Base-by-base conservation (phyloP, 2,329 filamentous ascomycete species). In the Colletotrichum australisinense region DNA sequence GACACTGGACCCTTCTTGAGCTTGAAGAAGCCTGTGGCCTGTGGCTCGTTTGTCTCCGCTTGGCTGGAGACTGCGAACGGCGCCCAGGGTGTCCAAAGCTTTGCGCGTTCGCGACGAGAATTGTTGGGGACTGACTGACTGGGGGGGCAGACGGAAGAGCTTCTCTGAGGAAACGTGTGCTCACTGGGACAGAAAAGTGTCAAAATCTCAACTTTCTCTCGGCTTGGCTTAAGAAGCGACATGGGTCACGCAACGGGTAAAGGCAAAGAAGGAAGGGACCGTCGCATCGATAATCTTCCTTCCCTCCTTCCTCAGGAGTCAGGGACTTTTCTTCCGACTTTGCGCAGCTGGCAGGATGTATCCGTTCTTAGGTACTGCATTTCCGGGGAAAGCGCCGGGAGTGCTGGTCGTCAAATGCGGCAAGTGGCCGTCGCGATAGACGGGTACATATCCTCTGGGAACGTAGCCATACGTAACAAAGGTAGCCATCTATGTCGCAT, bases 61-160 rank as follows among this genome's bases (percentile, higher is more conserved):
- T 22, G 32, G 16, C 35, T 28, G 22, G 35, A 42, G 58, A 30
- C 38, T 52, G 65, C 53, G 69, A 46, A 72, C 69, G 58, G 69
- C 42, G 56, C 58, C 52, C 35, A 22, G 32, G 53, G 58, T 69
- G 69, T 59, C 64, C 69, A 53, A 59, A 72, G 69, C 69, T 72
- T 56, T 69, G 42, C 69, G 59, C 59, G 69, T 72, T 63, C 65
- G 69, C 65, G 67, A 73, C 70, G 28, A 70, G 64, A 73, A 73
- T 28, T 69, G 70, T 73, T 73, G 70, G 70, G 70, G 57, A 64
- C 35, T 12, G 32, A 35, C 57, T 16, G 67, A 26, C 26, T 4
- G 55, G 22, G 62, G n/a, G 26, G 46, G 35, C 22, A 24, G 46
- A 24, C 46, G 24, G 52, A 24, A 26, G 14, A 52, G 42, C 19